phyloP scores from a whole-genome alignment of 257 asterid genomes.

The Gentiana dahurica region DNA sequence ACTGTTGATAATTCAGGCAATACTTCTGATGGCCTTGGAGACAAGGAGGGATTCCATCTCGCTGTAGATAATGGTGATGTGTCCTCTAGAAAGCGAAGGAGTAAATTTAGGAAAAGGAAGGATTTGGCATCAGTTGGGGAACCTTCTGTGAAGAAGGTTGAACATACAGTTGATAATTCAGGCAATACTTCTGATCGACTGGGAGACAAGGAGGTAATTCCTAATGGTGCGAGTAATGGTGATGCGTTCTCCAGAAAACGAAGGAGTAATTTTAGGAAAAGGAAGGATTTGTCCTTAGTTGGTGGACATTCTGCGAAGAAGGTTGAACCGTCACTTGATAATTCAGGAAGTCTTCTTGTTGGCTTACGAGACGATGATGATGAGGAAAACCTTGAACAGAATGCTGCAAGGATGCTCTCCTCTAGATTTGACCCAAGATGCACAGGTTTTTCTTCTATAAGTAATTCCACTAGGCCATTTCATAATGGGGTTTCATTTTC shows the following conservation, averaged over 20 bases:
- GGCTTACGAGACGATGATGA: conserved; percentile 72
- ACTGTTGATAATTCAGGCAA: conserved; percentile 34
- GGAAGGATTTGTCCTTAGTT: conserved; percentile 28
- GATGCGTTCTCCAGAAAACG: conserved; percentile 27
- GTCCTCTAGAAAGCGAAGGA: conserved; percentile 29
- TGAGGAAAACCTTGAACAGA: conserved; percentile 91
- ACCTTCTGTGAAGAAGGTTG: conserved; percentile 31
- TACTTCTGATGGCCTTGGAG: conserved; percentile 37
- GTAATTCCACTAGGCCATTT: conserved; percentile 32
- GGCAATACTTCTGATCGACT: conserved; percentile 31
- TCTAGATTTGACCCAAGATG: conserved; percentile 95
- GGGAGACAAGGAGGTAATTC: conserved; percentile 21
- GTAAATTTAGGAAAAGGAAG: conserved; percentile 41
- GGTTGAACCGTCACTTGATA: conserved; percentile 35
- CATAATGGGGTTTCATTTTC: conserved; percentile 37
- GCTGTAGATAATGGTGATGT: conserved; percentile 28
- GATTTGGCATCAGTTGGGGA: conserved; percentile 22
- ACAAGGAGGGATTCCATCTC: conserved; percentile 9
- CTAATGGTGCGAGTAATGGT: conserved; percentile 25
- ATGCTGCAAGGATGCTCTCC: conserved; percentile 98
- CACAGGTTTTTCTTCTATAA: conserved; percentile 65
- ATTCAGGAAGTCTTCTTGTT: conserved; percentile 29
- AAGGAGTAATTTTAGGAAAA: conserved; percentile 36
- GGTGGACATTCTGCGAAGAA: conserved; percentile 31
- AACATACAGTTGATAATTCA: conserved; percentile 38